Percentiles rank a stretch among this genome's conserved stretches.
These are phyloP conservation scores for Mortierella sp. DNA, from an alignment of 371 early-diverging fungal genomes.

Conservation along the genomic window DNA sequence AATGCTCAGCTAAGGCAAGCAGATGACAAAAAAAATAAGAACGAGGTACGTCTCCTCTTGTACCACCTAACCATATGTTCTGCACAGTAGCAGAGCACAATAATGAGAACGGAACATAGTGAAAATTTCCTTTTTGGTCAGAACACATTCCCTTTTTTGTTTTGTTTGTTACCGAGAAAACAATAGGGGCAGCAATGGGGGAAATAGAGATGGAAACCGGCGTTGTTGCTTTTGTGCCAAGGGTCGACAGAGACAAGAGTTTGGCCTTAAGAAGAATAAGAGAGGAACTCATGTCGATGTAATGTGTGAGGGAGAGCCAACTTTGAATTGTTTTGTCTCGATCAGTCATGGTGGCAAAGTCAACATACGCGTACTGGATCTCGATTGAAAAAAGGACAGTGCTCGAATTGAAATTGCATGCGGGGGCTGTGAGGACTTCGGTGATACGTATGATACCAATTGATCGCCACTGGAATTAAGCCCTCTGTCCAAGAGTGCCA, in stretches of 20 bases:
- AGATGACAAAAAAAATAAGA: not conserved
- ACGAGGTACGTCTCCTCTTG: not conserved
- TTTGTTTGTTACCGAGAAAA: not conserved
- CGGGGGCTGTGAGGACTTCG: not conserved
- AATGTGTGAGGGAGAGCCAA: not conserved
- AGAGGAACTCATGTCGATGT: not conserved
- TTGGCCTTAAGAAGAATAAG: no score
- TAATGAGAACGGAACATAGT: not conserved
- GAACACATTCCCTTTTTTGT: not conserved
- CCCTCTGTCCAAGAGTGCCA: not conserved
- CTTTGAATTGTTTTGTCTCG: not conserved
- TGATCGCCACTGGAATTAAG: not conserved
- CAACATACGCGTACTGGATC: not conserved
- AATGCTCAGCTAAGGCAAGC: not conserved
- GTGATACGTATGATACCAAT: not conserved
- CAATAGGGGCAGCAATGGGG: not conserved
- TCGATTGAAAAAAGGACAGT: not conserved
- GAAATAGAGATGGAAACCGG: not conserved
- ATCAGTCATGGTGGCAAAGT: not conserved
- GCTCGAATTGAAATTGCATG: not conserved
- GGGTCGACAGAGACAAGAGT: not conserved
- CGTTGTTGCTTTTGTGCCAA: not conserved
- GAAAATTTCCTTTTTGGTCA: slow-evolving; percentile 5
- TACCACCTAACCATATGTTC: not conserved
- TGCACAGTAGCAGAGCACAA: not conserved